Evolutionary conservation across 352 stramenopile genomes (phyloP), one percentile per base, ranked within the genome.

Genomic region (Pythium periplocum): DNA sequence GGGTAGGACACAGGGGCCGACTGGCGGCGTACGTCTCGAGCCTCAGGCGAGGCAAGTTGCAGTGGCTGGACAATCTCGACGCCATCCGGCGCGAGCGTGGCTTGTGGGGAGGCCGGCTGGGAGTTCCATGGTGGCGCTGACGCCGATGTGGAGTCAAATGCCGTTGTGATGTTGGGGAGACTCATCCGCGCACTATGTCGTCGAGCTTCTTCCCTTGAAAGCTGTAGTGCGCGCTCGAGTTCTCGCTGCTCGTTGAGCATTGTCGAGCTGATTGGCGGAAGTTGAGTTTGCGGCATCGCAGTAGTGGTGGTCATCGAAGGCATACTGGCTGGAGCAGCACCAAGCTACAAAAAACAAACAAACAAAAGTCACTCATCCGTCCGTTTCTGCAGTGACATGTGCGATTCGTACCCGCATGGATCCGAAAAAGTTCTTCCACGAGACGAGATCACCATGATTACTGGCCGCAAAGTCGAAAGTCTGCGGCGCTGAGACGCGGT

Each of bases 1-100:
- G 53, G 10, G 5, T 34, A 32, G 6, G 30, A 31, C 2, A 32
- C 3, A 3, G 55, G 3, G 33, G 36, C 12, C 2, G 33, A 38
- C 11, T 38, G 30, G 8, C 30, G 37, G 12, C 33, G 36, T 40
- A 30, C 11, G 34, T 44, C 1, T 47, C 45, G 11, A 54, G 48
- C 26, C 17, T 26, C 17, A 26, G 53, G 44, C 7, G 61, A 55
- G 10, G 17, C 45, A 17, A 59, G 55, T 39, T 55, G 45, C 35
- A 59, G 61, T 37, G 63, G 71, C 62, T 93, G 83, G 12, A 89
- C 78, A 57, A 93, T 93, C 62, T 90, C 83, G 9, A 90, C 83
- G 8, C 83, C 83, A 56, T 90, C 78, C 10, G 78, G 63, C 0
- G 69, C 80, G 31, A 91, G 60, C 5, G 69, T 69, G 0, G 78